Conservation (phyloP, 2,329 filamentous ascomycete species). For the Nemania serpens region DNA sequence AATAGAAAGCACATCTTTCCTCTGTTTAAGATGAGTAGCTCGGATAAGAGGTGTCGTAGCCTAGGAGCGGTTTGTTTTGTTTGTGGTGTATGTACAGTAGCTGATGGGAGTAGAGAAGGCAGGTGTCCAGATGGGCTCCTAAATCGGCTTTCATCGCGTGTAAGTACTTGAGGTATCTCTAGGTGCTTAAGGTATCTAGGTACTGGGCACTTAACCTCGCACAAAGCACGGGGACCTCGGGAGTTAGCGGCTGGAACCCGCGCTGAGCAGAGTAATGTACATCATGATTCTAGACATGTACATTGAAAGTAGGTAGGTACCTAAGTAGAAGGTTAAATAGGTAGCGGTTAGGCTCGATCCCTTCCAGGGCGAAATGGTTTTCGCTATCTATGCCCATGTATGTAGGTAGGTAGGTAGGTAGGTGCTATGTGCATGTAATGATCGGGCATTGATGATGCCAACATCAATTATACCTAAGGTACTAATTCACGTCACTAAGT, state of each 20-base stretch:
- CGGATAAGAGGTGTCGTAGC: background rate
- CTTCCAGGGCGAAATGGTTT: too few species aligned
- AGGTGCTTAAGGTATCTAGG: constrained; percentile 17
- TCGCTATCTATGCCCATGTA: too few species aligned
- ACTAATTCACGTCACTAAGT: too few species aligned
- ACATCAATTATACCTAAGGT: too few species aligned
- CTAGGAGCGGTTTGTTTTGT: background rate
- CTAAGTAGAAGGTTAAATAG: too few species aligned
- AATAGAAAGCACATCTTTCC: constrained; percentile 1
- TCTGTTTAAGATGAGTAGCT: background rate
- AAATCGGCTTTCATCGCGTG: constrained; percentile 16
- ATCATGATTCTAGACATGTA: too few species aligned
- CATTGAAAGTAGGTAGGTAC: too few species aligned
- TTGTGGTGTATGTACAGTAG: too few species aligned
- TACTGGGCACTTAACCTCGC: constrained; percentile 24
- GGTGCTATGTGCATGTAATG: too few species aligned
- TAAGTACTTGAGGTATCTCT: background rate
- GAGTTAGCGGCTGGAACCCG: constrained; percentile 23
- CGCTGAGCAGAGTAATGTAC: background rate
- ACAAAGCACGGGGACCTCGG: constrained; percentile 24
- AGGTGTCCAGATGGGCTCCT: constrained; percentile 14
- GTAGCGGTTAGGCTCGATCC: too few species aligned
- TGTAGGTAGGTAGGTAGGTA: too few species aligned
- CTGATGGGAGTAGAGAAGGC: background rate
- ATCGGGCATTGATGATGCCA: too few species aligned